Conservation (phyloP, 805 yeast genomes). For the Nakazawaea wyomingensis region DNA sequence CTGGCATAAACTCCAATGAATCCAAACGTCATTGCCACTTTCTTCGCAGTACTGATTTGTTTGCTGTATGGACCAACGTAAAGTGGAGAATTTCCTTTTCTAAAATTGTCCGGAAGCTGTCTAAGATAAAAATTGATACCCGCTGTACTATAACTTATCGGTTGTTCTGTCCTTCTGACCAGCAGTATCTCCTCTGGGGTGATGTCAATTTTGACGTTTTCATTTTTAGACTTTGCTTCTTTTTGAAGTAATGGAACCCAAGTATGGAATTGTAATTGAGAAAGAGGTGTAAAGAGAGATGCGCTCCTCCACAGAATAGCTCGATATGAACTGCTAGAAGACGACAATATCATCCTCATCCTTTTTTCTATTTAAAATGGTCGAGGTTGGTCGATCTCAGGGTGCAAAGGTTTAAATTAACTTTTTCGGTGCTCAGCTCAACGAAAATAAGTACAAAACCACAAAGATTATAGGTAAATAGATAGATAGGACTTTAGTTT, state of each 20-base stretch:
- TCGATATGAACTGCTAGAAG: too few relatives aligned
- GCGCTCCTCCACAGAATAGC: too few relatives aligned
- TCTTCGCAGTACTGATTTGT: conserved; percentile 56
- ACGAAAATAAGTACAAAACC: too few relatives aligned
- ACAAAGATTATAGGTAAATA: too few relatives aligned
- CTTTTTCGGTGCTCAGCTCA: too few relatives aligned
- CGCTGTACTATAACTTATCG: conserved; percentile 22
- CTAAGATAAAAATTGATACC: conserved; percentile 24
- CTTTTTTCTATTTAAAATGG: too few relatives aligned
- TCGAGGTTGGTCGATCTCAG: too few relatives aligned
- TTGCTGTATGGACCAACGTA: conserved; percentile 60
- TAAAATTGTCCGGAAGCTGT: conserved; percentile 42
- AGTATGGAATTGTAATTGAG: neutral
- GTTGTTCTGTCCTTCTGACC: conserved; percentile 5
- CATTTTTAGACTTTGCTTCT: conserved; percentile 3
- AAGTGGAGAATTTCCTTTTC: conserved; percentile 57
- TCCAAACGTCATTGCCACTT: conserved; percentile 58
- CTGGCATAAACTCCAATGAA: conserved; percentile 57
- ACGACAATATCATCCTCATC: too few relatives aligned
- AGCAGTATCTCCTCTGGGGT: conserved; percentile 6
- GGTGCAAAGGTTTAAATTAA: too few relatives aligned
- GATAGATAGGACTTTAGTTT: too few relatives aligned
- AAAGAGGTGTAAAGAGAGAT: too few relatives aligned
- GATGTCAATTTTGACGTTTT: too few relatives aligned
- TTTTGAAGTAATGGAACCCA: conserved; percentile 13